These are phyloP conservation scores for Atalantia buxifolia DNA, from an alignment of 345 rosid species.

Conservation along the genomic window DNA sequence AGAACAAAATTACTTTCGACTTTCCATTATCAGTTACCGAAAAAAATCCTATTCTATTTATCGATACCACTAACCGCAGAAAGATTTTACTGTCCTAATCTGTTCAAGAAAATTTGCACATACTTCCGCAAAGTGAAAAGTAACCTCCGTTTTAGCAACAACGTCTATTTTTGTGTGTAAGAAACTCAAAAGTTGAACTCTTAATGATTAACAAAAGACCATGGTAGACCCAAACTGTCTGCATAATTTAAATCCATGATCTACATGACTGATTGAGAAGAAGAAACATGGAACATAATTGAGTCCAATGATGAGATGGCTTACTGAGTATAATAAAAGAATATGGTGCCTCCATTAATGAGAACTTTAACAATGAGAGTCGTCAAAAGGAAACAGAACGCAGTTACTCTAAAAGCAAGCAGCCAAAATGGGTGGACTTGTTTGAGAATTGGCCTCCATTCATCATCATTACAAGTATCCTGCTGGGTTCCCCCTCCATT, in stretches of 20 bases:
- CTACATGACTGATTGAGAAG: not conserved
- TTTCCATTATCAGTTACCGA: not conserved
- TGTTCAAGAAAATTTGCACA: not conserved
- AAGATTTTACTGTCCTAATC: not conserved
- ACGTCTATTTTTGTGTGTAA: not conserved
- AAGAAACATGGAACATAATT: not conserved
- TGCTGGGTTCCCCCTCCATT: slow-evolving; percentile 19
- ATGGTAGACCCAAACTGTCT: not conserved
- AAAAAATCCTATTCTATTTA: too few species aligned
- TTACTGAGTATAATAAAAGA: slow-evolving; percentile 63
- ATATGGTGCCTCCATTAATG: slow-evolving; percentile 35
- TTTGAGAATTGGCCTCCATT: slow-evolving; percentile 59
- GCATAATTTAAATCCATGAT: not conserved
- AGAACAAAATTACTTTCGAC: not conserved
- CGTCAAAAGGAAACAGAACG: slow-evolving; percentile 49
- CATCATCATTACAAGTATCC: slow-evolving; percentile 31
- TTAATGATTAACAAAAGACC: not conserved
- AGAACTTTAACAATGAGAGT: slow-evolving; percentile 28
- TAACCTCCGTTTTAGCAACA: not conserved
- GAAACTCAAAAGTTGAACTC: not conserved
- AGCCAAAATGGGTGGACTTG: slow-evolving; percentile 63
- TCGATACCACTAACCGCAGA: not conserved
- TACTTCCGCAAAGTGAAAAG: not conserved
- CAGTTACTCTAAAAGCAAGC: slow-evolving; percentile 45
- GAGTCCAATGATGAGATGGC: slow-evolving; percentile 17